A percentile compares a stretch with the other conserved stretches of the same genome.
Conservation (phyloP, 805 yeast genomes). For the Ogataea populi-albae region DNA sequence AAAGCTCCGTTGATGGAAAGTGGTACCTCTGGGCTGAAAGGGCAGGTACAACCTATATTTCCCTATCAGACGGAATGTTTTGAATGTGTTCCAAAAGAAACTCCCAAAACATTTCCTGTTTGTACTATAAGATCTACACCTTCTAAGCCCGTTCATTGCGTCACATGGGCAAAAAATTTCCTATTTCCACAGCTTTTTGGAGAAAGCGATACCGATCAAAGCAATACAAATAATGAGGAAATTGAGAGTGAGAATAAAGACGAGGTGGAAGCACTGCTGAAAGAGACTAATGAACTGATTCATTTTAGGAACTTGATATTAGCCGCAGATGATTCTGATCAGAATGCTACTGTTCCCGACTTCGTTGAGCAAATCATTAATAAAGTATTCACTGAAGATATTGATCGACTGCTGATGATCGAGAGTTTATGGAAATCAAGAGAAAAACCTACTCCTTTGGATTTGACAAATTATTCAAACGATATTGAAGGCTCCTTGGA, state of each 20-base stretch:
- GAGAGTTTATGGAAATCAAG: conserved; percentile 79
- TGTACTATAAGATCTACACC: conserved; percentile 98
- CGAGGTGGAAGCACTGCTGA: conserved; percentile 60
- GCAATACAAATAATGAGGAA: conserved; percentile 31
- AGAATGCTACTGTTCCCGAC: conserved; percentile 6
- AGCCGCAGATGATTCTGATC: conserved; percentile 19
- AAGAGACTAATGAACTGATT: conserved; percentile 64
- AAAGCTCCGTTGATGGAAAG: conserved; percentile 80
- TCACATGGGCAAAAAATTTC: conserved; percentile 96
- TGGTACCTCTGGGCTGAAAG: conserved; percentile 93
- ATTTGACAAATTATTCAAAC: conserved; percentile 20
- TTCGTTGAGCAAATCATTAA: conserved; percentile 46
- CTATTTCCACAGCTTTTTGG: conserved; percentile 78
- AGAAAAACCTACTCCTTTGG: conserved; percentile 63
- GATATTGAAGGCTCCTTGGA: conserved; percentile 18
- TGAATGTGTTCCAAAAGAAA: conserved; percentile 82
- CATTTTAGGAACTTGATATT: conserved; percentile 42
- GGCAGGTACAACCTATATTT: conserved; percentile 89
- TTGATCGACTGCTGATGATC: conserved; percentile 65
- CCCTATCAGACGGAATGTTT: conserved; percentile 87
- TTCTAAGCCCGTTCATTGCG: conserved; percentile 91
- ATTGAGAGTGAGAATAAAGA: conserved; percentile 63
- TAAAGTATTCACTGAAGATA: conserved; percentile 71
- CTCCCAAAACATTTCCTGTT: conserved; percentile 90
- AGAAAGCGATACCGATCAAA: conserved; percentile 37